Percentiles rank a stretch among this genome's conserved stretches.
These are phyloP conservation scores for Exsudoporus frostii DNA, from an alignment of 768 basidiomycete genomes.

Conservation along the genomic window DNA sequence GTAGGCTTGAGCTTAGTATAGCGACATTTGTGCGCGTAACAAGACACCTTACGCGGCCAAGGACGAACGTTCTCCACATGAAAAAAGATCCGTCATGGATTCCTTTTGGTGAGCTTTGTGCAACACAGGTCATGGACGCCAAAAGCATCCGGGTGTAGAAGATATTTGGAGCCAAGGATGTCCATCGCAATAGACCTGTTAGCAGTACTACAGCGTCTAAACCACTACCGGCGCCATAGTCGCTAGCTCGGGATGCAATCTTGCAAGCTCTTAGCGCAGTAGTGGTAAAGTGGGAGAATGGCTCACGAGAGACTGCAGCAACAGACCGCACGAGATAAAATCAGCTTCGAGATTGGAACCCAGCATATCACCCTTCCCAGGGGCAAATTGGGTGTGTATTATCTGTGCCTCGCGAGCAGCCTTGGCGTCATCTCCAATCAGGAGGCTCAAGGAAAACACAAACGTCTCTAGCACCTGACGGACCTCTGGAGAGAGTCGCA, in stretches of 20 bases:
- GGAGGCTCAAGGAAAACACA: constrained; percentile 52
- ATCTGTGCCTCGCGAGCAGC: constrained; percentile 68
- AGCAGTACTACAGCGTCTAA: constrained; percentile 51
- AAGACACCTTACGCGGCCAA: constrained; percentile 57
- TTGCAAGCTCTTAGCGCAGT: constrained; percentile 25
- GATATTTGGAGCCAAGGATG: constrained; percentile 57
- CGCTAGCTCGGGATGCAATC: constrained; percentile 56
- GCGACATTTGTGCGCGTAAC: background rate
- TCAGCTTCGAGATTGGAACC: constrained; percentile 63
- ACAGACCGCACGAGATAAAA: constrained; percentile 57
- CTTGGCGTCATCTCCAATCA: constrained; percentile 69
- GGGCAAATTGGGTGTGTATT: constrained; percentile 60
- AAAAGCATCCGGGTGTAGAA: constrained; percentile 70
- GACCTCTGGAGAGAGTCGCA: constrained; percentile 49
- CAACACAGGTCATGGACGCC: constrained; percentile 59
- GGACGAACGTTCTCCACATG: constrained; percentile 70
- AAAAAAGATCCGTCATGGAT: constrained; percentile 31
- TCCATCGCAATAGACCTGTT: constrained; percentile 56
- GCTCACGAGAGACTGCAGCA: constrained; percentile 61
- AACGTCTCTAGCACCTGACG: constrained; percentile 60
- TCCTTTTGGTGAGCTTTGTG: constrained; percentile 42
- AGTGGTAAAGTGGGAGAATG: background rate
- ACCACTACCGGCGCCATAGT: constrained; percentile 62
- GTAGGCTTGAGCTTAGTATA: constrained; percentile 4
- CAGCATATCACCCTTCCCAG: constrained; percentile 56